phyloP scores from a whole-genome alignment of 805 yeast species.

The Wickerhamiella vanderwaltii region DNA sequence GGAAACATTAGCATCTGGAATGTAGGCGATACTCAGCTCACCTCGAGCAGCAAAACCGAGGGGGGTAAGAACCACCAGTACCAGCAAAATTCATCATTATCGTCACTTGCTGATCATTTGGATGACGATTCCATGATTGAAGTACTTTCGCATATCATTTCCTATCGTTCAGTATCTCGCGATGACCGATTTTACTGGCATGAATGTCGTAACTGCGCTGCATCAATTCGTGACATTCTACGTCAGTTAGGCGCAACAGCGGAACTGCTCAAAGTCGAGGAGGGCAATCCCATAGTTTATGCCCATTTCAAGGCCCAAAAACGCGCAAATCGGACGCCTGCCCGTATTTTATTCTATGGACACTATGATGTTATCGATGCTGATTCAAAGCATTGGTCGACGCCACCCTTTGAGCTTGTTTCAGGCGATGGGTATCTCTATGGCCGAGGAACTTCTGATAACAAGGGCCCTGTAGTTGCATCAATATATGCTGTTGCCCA shows the following conservation, averaged over 20 bases:
- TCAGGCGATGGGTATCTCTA: conserved; percentile 75
- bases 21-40: conserved; percentile 21
- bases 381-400: conserved; percentile 50
- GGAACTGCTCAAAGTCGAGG: conserved; percentile 54
- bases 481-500: conserved; percentile 80
- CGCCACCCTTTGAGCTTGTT: conserved; percentile 65
- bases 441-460: conserved; percentile 90
- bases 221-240: conserved; percentile 49
- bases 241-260: conserved; percentile 54
- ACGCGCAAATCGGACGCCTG: conserved; percentile 16
- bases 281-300: conserved; percentile 78
- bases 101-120: neutral
- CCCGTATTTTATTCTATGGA: conserved; percentile 75
- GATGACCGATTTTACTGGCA: conserved; percentile 54
- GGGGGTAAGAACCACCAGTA: too few species aligned
- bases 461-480: conserved; percentile 86
- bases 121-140: conserved; percentile 37
- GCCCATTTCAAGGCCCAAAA: conserved; percentile 45
- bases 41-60: neutral
- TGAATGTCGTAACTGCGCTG: conserved; percentile 80
- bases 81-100: conserved; percentile 10
- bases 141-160: conserved; percentile 47
- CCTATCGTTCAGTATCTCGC: conserved; percentile 69
- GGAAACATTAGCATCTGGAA: conserved; percentile 67
- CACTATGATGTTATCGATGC: conserved; percentile 94